Evolutionary conservation across 2,329 filamentous ascomycete genomes (phyloP).

Genomic region (Botrytis tulipae): DNA sequence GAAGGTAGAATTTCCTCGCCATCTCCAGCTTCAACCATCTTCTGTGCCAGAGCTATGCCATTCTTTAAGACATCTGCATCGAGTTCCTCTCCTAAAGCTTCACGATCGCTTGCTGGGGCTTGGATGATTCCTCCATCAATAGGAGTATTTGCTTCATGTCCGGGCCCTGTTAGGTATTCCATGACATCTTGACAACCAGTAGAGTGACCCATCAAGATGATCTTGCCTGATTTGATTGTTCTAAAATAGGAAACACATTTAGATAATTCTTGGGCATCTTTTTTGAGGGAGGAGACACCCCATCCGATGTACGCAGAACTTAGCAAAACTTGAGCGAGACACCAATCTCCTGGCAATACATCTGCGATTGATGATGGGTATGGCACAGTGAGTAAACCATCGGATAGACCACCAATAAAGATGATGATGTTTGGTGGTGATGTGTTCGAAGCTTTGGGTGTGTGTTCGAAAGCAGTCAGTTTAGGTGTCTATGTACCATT

Average conservation of each 20-base stretch:
- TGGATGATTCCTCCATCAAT: constrained; percentile 66
- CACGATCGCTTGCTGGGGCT: constrained; percentile 62
- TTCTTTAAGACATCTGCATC: constrained; percentile 39
- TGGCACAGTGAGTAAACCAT: constrained; percentile 49
- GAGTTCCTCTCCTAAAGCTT: constrained; percentile 47
- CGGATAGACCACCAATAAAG: constrained; percentile 55
- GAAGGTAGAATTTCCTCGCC: constrained; percentile 46
- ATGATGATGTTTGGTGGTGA: constrained; percentile 47
- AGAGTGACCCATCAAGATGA: constrained; percentile 69
- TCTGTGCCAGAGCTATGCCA: constrained; percentile 41
- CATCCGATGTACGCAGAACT: constrained; percentile 42
- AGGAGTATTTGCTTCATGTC: constrained; percentile 40
- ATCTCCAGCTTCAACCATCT: constrained; percentile 44
- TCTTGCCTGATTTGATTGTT: constrained; percentile 45
- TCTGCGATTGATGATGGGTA: constrained; percentile 46
- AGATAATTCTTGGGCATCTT: constrained; percentile 50
- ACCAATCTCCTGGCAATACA: constrained; percentile 43
- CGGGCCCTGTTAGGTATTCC: constrained; percentile 53
- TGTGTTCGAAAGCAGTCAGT: constrained; percentile 40
- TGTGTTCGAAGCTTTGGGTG: constrained; percentile 24
- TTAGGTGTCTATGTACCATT: constrained; percentile 28
- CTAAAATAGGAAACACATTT: constrained; percentile 50
- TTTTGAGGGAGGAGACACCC: constrained; percentile 46
- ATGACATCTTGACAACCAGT: constrained; percentile 69
- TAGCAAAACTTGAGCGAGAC: constrained; percentile 47